Percentiles rank a stretch among this genome's conserved stretches.
phyloP scores from a whole-genome alignment of 768 basidiomycete genomes.

The Naematelia encephala region DNA sequence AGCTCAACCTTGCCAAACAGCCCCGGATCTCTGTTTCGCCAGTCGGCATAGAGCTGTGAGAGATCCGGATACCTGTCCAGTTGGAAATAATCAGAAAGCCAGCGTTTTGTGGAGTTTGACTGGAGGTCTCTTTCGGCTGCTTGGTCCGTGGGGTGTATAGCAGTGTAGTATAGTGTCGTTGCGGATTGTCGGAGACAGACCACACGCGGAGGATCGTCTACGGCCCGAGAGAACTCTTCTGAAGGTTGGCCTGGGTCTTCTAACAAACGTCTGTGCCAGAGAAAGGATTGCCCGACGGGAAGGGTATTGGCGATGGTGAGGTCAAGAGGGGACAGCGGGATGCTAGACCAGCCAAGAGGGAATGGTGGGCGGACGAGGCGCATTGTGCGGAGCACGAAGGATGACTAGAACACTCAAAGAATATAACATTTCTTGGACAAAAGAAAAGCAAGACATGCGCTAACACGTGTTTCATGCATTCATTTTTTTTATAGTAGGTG shows the following conservation, averaged over 20 bases:
- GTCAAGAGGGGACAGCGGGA: constrained; percentile 30
- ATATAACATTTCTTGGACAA: too few relatives aligned
- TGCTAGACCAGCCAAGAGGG: constrained; percentile 37
- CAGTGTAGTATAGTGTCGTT: constrained; percentile 35
- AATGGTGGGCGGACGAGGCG: constrained; percentile 32
- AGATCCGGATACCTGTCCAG: constrained; percentile 66
- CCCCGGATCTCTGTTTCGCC: constrained; percentile 66
- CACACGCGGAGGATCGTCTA: constrained; percentile 43
- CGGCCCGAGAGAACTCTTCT: constrained; percentile 48
- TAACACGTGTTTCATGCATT: background rate
- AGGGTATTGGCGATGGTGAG: constrained; percentile 45
- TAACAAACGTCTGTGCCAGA: constrained; percentile 43
- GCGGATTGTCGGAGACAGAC: constrained; percentile 46
- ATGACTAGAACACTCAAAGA: too few relatives aligned
- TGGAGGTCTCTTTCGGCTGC: constrained; percentile 3
- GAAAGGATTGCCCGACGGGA: constrained; percentile 48
- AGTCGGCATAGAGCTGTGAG: constrained; percentile 65
- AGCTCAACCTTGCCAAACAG: constrained; percentile 63
- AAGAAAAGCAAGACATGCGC: too few relatives aligned
- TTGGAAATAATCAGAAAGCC: constrained; percentile 83
- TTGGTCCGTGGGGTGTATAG: constrained; percentile 23
- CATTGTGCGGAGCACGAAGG: too few relatives aligned
- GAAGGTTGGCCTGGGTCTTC: constrained; percentile 9
- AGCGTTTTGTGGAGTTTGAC: constrained; percentile 18
- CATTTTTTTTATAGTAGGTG: background rate